Evolutionary conservation across 148 eudicot genomes (phyloP).

Genomic region (Persicaria tinctoria): DNA sequence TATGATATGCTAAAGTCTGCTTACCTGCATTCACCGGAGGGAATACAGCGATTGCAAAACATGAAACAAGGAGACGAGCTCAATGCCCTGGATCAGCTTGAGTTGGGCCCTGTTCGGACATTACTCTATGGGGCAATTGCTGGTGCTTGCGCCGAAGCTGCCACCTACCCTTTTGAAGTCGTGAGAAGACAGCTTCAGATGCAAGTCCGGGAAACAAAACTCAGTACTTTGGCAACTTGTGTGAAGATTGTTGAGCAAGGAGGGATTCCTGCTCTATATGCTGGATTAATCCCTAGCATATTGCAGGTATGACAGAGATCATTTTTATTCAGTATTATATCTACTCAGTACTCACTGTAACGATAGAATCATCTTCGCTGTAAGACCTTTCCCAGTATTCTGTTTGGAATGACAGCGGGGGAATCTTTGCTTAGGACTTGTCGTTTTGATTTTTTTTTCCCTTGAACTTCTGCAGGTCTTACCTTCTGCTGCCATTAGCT

Average conservation of each 20-base stretch:
- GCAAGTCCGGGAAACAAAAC: constrained; percentile 68
- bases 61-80: constrained; percentile 70
- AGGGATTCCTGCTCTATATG: constrained; percentile 91
- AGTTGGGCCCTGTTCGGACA: constrained; percentile 76
- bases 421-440: too few relatives aligned
- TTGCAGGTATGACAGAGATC: constrained; percentile 50
- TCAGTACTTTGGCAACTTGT: constrained; percentile 86
- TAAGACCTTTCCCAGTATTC: background rate
- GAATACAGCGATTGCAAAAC: constrained; percentile 57
- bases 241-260: constrained; percentile 77
- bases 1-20: constrained; percentile 87
- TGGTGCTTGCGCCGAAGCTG: constrained; percentile 95
- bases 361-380: background rate
- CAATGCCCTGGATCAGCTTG: constrained; percentile 84
- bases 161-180: constrained; percentile 96
- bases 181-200: constrained; percentile 97
- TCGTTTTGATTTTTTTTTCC: too few relatives aligned
- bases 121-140: constrained; percentile 87
- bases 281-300: constrained; percentile 84
- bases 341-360: background rate
- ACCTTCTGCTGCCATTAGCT: constrained; percentile 99
- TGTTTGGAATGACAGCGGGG: too few relatives aligned
- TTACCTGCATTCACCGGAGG: constrained; percentile 89
- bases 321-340: background rate
- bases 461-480: constrained; percentile 55